These are phyloP conservation scores for Brassica balearica DNA, from an alignment of 441 rosid species.

Conservation along the genomic window DNA sequence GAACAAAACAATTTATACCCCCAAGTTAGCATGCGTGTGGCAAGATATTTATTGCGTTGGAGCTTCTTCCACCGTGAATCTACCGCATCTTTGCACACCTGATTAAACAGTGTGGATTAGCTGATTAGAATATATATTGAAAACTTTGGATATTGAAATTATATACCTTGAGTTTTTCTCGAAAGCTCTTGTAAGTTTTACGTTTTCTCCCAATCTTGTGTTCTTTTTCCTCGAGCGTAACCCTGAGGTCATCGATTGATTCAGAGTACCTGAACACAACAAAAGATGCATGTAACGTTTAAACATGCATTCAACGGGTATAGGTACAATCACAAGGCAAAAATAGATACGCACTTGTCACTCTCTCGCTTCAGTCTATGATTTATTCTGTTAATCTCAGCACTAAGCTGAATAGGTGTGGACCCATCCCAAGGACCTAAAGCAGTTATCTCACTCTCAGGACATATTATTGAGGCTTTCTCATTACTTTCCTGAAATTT, in stretches of 20 bases:
- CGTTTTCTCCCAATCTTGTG: constrained; percentile 62
- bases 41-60: constrained; percentile 16
- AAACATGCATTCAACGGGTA: constrained; percentile 9
- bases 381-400: constrained; percentile 61
- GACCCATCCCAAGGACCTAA: constrained; percentile 72
- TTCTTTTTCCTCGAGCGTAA: constrained; percentile 62
- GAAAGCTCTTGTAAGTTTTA: constrained; percentile 57
- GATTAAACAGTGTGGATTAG: neutral
- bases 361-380: constrained; percentile 79
- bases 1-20: constrained; percentile 50
- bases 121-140: neutral
- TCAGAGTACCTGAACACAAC: constrained; percentile 67
- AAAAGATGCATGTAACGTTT: constrained; percentile 23
- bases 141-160: neutral
- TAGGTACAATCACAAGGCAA: constrained; percentile 3
- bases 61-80: constrained; percentile 63
- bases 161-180: constrained; percentile 67
- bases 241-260: constrained; percentile 79
- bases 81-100: constrained; percentile 60
- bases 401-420: constrained; percentile 76
- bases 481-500: constrained; percentile 60
- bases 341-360: constrained; percentile 54
- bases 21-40: constrained; percentile 57
- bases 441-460: constrained; percentile 78
- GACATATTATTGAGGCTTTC: constrained; percentile 91